phyloP scores from a whole-genome alignment of 371 early-diverging fungal species.

The Lichtheimia ornata region DNA sequence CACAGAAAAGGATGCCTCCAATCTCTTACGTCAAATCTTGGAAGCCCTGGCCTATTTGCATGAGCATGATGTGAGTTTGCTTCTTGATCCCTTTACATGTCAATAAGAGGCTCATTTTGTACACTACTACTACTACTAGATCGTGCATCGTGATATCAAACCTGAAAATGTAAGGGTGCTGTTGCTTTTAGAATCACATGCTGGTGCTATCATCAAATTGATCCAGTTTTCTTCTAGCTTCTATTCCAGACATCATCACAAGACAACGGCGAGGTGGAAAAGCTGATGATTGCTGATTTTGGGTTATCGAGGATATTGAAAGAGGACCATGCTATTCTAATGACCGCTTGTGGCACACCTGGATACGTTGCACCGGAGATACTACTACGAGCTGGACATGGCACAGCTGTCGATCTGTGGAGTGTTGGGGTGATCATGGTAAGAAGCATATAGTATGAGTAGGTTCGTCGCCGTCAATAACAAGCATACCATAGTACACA shows the following conservation, averaged over 20 bases:
- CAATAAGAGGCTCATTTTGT: neutral
- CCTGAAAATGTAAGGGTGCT: conserved; percentile 67
- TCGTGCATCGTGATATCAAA: conserved; percentile 88
- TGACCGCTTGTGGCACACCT: conserved; percentile 85
- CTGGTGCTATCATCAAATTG: neutral
- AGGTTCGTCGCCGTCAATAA: neutral
- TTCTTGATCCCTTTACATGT: neutral
- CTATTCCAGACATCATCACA: conserved; percentile 49
- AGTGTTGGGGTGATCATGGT: conserved; percentile 87
- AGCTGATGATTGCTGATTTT: conserved; percentile 78
- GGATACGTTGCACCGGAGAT: conserved; percentile 93
- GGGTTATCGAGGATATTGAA: conserved; percentile 78
- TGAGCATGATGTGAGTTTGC: conserved; percentile 52
- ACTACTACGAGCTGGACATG: conserved; percentile 67
- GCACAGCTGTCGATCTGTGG: conserved; percentile 85
- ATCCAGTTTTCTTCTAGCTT: conserved; percentile 31
- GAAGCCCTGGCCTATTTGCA: conserved; percentile 83
- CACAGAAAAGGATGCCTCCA: conserved; percentile 76
- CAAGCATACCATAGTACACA: conserved; percentile 52
- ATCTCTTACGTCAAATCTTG: conserved; percentile 70
- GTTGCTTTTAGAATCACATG: neutral
- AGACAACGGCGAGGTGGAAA: conserved; percentile 48
- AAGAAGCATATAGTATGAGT: neutral
- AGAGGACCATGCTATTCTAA: conserved; percentile 62
- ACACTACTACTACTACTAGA: conserved; percentile 25